Percentiles rank a stretch among this genome's conserved stretches.
These are phyloP conservation scores for Prunus yedoensis DNA, from an alignment of 331 rosid genomes.

Conservation along the genomic window DNA sequence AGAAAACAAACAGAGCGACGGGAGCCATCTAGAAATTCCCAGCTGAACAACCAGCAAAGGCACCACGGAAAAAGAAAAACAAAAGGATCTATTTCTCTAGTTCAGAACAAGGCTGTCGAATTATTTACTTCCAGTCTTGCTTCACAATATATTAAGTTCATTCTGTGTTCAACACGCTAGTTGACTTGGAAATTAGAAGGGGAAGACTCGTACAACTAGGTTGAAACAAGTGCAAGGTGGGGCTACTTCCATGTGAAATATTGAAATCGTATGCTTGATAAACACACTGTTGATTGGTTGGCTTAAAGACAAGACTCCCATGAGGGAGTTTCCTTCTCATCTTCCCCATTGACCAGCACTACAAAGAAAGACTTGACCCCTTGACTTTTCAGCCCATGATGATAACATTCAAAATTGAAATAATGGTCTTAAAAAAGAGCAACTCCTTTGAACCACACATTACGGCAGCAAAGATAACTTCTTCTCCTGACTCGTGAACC, in stretches of 20 bases:
- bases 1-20: constrained; percentile 1
- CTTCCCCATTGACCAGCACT: constrained; percentile 12
- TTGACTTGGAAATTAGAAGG: constrained; percentile 13
- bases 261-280: neutral
- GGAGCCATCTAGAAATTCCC: constrained; percentile 16
- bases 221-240: neutral
- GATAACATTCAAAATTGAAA: neutral
- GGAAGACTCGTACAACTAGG: constrained; percentile 17
- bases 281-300: neutral
- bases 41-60: neutral
- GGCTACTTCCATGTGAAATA: too few relatives aligned
- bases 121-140: neutral
- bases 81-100: neutral
- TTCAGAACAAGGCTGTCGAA: neutral
- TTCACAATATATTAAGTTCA: neutral
- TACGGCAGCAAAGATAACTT: neutral
- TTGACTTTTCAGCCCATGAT: constrained; percentile 16
- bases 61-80: neutral
- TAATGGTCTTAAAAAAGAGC: neutral
- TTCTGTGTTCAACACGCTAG: constrained; percentile 10
- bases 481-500: neutral
- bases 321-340: constrained; percentile 16
- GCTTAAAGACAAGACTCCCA: neutral
- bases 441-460: neutral
- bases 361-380: constrained; percentile 21